Evolutionary conservation across 2,329 filamentous ascomycete species (phyloP), one percentile per base, ranked within the genome.

Genomic region (Penicillium sp.): DNA sequence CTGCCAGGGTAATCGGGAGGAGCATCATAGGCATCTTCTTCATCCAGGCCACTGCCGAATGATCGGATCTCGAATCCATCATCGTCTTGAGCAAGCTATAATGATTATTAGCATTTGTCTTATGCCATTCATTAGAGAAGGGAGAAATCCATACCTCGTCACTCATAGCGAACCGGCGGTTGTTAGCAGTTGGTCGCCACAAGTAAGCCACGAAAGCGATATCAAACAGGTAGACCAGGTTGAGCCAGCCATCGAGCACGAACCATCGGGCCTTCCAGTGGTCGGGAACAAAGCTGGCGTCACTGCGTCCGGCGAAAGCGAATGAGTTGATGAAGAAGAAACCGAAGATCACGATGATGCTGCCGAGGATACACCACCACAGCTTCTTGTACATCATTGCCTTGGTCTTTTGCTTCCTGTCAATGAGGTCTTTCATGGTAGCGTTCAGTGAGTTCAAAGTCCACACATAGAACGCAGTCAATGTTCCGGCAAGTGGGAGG

Each of bases 241-340:
- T 97, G 47, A 97, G 80, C 94, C 94, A 99, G 51, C 94, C 94
- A 69, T 99, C 94, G 18, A 99, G 83, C 43, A 99, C 85, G 69
- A 99, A 99, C 94, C 94, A 99, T 56, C 94, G 81, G 4, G 90
- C 92, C 77, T 97, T 93, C 94, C 94, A 99, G 75, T 99, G 93
- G 64, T 90, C 90, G 1, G 94, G 94, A 4, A 96, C 91, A 72
- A 96, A 99, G 72, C 96, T 89, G 0, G 90, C 90, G 60, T 92
- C 88, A 45, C 83, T 84, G 45, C 87, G 86, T 11, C 92, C 92
- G 45, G 92, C 93, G 71, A 99, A 96, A 0, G 90, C 91, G 75
- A 97, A 92, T 64, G 90, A 95, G 80, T 97, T 97, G 79, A 97
- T 87, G 80, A 99, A 97, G 81, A 99, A 97, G 79, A 99, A 99